Conservation (phyloP, 257 asterid species). For the Echium plantagineum region DNA sequence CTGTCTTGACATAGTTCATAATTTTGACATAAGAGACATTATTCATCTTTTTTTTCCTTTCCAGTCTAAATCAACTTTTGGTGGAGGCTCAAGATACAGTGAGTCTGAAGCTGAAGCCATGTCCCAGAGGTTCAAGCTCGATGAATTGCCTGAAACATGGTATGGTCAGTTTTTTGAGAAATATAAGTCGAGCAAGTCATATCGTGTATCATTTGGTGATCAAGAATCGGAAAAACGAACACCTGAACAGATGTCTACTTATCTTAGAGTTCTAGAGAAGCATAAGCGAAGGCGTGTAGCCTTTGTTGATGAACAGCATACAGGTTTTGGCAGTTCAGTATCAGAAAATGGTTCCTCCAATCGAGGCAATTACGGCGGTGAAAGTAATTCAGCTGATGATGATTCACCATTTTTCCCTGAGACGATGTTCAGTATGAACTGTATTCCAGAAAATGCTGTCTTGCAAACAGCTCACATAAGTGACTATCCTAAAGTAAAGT, state of each 20-base stretch:
- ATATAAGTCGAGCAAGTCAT: slow-evolving; percentile 57
- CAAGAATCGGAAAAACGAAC: slow-evolving; percentile 77
- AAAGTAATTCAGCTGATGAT: slow-evolving; percentile 29
- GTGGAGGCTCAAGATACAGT: slow-evolving; percentile 48
- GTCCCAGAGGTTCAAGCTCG: slow-evolving; percentile 50
- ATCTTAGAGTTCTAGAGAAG: slow-evolving; percentile 69
- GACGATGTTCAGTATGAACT: slow-evolving; percentile 70
- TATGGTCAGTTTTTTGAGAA: slow-evolving; percentile 68
- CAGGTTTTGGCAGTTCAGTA: slow-evolving; percentile 20
- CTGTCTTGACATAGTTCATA: not conserved
- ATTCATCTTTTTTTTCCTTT: slow-evolving; percentile 15
- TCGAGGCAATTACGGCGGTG: slow-evolving; percentile 30
- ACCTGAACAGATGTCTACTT: slow-evolving; percentile 78
- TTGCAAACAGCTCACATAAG: slow-evolving; percentile 25
- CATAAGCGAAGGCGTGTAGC: slow-evolving; percentile 76
- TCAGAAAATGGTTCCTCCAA: slow-evolving; percentile 31
- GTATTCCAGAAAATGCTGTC: slow-evolving; percentile 83
- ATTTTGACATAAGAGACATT: slow-evolving; percentile 1
- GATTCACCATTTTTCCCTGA: slow-evolving; percentile 75
- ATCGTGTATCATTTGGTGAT: slow-evolving; percentile 50
- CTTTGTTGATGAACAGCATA: slow-evolving; percentile 32
- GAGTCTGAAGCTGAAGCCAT: slow-evolving; percentile 53
- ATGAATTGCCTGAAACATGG: slow-evolving; percentile 89
- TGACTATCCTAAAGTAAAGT: slow-evolving; percentile 45
- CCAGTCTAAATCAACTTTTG: slow-evolving; percentile 39